Base-by-base conservation (phyloP, 192 early-diverging fungal genomes). In the Coemansia reversa region DNA sequence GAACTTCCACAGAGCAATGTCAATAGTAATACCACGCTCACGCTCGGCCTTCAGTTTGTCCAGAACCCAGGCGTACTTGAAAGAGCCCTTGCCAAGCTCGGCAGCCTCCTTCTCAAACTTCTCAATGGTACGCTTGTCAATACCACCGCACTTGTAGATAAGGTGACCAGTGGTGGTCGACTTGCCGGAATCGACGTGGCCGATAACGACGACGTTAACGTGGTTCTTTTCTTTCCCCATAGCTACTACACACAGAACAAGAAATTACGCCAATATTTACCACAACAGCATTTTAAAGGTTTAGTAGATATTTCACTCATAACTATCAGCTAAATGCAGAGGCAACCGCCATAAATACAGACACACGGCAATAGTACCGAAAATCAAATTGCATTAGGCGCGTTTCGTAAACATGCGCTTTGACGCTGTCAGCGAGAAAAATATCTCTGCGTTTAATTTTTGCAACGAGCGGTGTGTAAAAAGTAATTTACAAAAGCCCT, bases 161-260 rank as follows among this genome's bases (percentile, higher is more conserved):
- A 98, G 89, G 87, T 96, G 97, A 85, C 97, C 97, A 72, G 95
- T 97, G 81, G 95, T 97, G 89, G 97, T 98, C 81, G 95, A 98
- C 90, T 98, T 98, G 85, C 97, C 95, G 81, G 95, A 98, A 89
- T 97, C 96, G 90, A 98, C 96, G 94, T 98, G 95, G 76, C 96
- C 94, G 84, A 94, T 94, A 85, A 98, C 93, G 85, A 92, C 91
- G 86, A 93, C 87, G 87, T 91, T 90, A 82, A 93, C 85, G 88
- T 95, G 93, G 83, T 72, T 79, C 87, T 95, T 95, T 75, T 94
- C 92, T 84, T 94, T 93, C 74, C 88, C 87, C 88, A 89, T 88
- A 63, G 69, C 84, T 71, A 67, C 63, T 72, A 69, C 39, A 57
- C 5, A 35, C 9, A 9, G 0, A 33, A 25, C 9, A 30, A 35